These are phyloP conservation scores for Diplodia sapinea DNA, from an alignment of 2,329 filamentous ascomycete genomes.

Conservation along the genomic window DNA sequence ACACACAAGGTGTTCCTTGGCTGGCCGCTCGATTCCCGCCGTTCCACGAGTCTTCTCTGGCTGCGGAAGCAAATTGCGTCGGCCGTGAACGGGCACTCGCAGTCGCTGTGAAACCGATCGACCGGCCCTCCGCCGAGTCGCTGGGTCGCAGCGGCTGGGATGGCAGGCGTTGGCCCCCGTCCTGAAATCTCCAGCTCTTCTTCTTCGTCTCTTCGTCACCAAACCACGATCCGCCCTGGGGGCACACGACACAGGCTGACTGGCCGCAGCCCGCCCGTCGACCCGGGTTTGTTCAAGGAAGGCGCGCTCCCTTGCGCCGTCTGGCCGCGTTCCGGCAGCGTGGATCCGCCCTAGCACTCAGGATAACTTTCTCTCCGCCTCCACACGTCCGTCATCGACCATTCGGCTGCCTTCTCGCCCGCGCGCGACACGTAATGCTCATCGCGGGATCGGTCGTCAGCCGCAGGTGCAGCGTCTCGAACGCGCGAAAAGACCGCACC, in stretches of 20 bases:
- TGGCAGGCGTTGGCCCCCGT: conserved; percentile 5
- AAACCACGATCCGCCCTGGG: conserved; percentile 11
- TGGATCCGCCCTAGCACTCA: conserved; percentile 25
- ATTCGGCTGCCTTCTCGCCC: conserved; percentile 27
- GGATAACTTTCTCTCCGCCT: conserved; percentile 27
- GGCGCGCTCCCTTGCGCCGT: conserved; percentile 17
- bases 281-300: conserved; percentile 26
- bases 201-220: conserved; percentile 7
- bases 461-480: conserved; percentile 19
- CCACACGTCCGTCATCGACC: conserved; percentile 21
- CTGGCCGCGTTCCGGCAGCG: conserved; percentile 20
- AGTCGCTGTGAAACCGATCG: conserved; percentile 30
- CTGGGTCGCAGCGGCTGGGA: conserved; percentile 10
- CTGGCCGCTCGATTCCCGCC: conserved; percentile 21
- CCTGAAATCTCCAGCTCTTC: conserved; percentile 25
- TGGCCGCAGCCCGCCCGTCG: conserved; percentile 11
- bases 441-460: conserved; percentile 23
- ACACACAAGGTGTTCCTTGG: conserved; percentile 27
- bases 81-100: conserved; percentile 13
- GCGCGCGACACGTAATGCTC: conserved; percentile 27
- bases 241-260: conserved; percentile 22
- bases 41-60: conserved; percentile 26
- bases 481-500: conserved; percentile 23
- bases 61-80: conserved; percentile 22
- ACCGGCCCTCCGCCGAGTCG: conserved; percentile 23